Evolutionary conservation across 352 stramenopile genomes (phyloP).

Genomic region (Thraustochytrium sp.): DNA sequence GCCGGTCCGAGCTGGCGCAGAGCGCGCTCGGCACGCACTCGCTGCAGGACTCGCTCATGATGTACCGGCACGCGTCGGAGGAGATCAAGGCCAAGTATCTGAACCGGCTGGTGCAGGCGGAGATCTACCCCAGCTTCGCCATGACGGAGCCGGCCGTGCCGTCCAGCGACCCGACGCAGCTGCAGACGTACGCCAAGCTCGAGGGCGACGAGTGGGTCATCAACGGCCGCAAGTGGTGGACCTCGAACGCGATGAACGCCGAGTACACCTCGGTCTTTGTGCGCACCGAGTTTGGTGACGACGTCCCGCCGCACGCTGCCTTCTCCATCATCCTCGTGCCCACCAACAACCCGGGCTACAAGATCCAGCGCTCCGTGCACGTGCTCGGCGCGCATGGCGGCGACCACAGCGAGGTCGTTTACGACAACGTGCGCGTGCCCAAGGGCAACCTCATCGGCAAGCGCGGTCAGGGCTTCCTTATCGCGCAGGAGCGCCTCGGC

Average conservation of each 20-base stretch:
- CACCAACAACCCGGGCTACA: conserved; percentile 8
- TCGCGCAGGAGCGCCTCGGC: conserved; percentile 73
- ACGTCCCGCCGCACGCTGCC: conserved; percentile 4
- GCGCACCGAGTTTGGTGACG: neutral
- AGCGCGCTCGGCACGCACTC: conserved; percentile 8
- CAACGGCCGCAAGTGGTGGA: conserved; percentile 92
- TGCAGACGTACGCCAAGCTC: conserved; percentile 66
- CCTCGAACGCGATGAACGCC: conserved; percentile 83
- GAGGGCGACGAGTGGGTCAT: conserved; percentile 74
- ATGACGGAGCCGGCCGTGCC: conserved; percentile 95
- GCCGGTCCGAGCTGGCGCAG: conserved; percentile 14
- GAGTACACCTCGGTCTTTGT: conserved; percentile 31
- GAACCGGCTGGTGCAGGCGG: conserved; percentile 77
- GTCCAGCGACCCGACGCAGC: conserved; percentile 90
- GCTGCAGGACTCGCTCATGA: conserved; percentile 34
- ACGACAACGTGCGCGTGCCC: conserved; percentile 50
- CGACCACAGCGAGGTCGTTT: conserved; percentile 32
- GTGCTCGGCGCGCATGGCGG: conserved; percentile 4
- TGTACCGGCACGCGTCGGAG: neutral
- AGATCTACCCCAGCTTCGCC: conserved; percentile 87
- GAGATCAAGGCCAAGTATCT: conserved; percentile 75
- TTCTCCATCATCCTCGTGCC: conserved; percentile 41
- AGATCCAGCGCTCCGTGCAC: conserved; percentile 27
- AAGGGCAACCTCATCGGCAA: conserved; percentile 42
- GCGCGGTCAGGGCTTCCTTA: conserved; percentile 72